Evolutionary conservation across 2,329 filamentous ascomycete species (phyloP).

Genomic region (Endoconidiophora polonica): DNA sequence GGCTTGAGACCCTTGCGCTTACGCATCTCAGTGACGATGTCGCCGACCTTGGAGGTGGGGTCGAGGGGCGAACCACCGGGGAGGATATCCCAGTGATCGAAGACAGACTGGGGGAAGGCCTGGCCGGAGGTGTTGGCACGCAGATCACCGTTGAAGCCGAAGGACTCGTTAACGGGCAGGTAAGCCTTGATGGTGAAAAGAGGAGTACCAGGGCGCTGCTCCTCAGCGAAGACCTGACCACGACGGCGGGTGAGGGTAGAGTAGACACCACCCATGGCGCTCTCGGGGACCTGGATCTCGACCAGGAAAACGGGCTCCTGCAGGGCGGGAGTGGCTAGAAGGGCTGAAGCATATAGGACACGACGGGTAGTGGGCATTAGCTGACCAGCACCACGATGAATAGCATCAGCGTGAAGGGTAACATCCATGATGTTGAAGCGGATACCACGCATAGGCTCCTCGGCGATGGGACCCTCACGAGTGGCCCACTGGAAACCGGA

Average conservation of each 20-base stretch:
- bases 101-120: constrained; percentile 97
- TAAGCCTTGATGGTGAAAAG: constrained; percentile 98
- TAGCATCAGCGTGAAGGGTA: constrained; percentile 97
- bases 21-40: constrained; percentile 75
- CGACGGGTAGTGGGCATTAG: constrained; percentile 95
- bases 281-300: constrained; percentile 97
- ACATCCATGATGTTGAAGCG: constrained; percentile 99
- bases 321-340: constrained; percentile 80
- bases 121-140: constrained; percentile 86
- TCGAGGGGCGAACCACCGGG: constrained; percentile 89
- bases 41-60: constrained; percentile 61
- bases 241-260: constrained; percentile 92
- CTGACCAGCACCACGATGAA: constrained; percentile 98
- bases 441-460: constrained; percentile 94
- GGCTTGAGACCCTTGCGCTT: constrained; percentile 99
- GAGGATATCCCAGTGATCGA: constrained; percentile 96
- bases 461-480: constrained; percentile 89
- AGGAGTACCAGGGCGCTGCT: constrained; percentile 95
- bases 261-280: constrained; percentile 99
- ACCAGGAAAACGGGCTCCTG: constrained; percentile 97
- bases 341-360: constrained; percentile 84
- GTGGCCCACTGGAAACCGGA: constrained; percentile 99
- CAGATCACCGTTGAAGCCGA: constrained; percentile 97
- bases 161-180: constrained; percentile 90
- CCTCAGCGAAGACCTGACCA: constrained; percentile 98